Conservation (phyloP, 352 stramenopile genomes). For the Globisporangium solare region DNA sequence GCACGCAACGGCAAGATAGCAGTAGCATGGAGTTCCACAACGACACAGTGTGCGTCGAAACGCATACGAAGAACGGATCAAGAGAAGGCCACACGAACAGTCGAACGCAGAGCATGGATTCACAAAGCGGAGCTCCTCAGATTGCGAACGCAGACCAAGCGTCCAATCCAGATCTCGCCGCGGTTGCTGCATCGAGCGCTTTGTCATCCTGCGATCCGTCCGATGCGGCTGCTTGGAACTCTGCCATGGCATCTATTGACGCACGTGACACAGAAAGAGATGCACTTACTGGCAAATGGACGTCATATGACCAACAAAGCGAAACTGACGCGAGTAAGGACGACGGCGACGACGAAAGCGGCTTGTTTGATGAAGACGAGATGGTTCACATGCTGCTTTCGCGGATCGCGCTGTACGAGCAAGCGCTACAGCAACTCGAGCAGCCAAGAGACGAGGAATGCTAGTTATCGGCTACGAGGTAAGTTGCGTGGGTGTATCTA, state of each 20-base stretch:
- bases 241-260: too few relatives aligned
- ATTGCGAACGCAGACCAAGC: too few relatives aligned
- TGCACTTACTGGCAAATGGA: too few relatives aligned
- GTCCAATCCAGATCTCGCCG: too few relatives aligned
- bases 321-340: slow-evolving; percentile 1
- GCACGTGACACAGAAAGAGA: too few relatives aligned
- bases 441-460: not conserved
- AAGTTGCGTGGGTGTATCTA: too few relatives aligned
- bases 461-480: not conserved
- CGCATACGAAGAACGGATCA: not conserved
- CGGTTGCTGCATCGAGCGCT: too few relatives aligned
- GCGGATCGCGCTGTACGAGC: slow-evolving; percentile 42
- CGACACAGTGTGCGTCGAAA: not conserved
- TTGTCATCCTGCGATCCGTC: too few relatives aligned
- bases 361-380: slow-evolving; percentile 25
- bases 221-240: too few relatives aligned
- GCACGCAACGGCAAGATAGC: not conserved
- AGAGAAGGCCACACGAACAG: too few relatives aligned
- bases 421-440: slow-evolving; percentile 31
- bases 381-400: slow-evolving; percentile 35
- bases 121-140: too few relatives aligned
- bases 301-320: not conserved
- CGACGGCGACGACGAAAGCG: slow-evolving; percentile 12
- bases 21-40: not conserved
- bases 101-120: too few relatives aligned